Conservation (phyloP, 2,329 filamentous ascomycete genomes). For the Arthroderma sp. region DNA sequence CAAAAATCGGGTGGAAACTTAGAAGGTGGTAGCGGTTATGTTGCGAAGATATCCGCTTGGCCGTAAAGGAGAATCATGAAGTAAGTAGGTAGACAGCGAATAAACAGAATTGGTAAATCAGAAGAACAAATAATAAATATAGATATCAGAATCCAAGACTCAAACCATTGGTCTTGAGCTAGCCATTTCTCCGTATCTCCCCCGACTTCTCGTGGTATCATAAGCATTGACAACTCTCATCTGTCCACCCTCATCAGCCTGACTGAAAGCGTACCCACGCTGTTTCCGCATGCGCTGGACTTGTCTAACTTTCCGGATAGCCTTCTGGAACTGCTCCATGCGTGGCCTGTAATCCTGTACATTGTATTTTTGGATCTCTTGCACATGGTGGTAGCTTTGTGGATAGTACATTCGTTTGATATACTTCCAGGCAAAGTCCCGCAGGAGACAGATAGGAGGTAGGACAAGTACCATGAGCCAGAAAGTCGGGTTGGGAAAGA, state of each 20-base stretch:
- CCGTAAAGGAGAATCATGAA: no score
- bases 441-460: slow-evolving; percentile 65
- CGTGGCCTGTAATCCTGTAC: slow-evolving; percentile 96
- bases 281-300: slow-evolving; percentile 99
- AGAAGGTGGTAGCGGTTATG: no score
- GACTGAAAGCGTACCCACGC: slow-evolving; percentile 93
- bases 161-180: slow-evolving; percentile 36
- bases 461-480: slow-evolving; percentile 81
- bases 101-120: not conserved
- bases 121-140: slow-evolving; percentile 1
- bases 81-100: not conserved
- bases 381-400: slow-evolving; percentile 92
- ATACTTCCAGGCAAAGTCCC: slow-evolving; percentile 96
- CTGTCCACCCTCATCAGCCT: slow-evolving; percentile 83
- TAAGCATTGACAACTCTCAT: slow-evolving; percentile 92
- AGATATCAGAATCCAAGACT: not conserved
- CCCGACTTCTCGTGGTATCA: slow-evolving; percentile 85
- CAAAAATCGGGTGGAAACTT: no score
- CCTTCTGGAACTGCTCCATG: slow-evolving; percentile 99
- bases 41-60: no score
- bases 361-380: slow-evolving; percentile 99
- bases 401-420: slow-evolving; percentile 94
- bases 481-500: slow-evolving; percentile 74
- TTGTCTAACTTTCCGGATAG: slow-evolving; percentile 93
- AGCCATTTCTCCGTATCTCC: slow-evolving; percentile 90